Base-by-base conservation (phyloP, 768 basidiomycete species). In the Auriscalpium orientale region DNA sequence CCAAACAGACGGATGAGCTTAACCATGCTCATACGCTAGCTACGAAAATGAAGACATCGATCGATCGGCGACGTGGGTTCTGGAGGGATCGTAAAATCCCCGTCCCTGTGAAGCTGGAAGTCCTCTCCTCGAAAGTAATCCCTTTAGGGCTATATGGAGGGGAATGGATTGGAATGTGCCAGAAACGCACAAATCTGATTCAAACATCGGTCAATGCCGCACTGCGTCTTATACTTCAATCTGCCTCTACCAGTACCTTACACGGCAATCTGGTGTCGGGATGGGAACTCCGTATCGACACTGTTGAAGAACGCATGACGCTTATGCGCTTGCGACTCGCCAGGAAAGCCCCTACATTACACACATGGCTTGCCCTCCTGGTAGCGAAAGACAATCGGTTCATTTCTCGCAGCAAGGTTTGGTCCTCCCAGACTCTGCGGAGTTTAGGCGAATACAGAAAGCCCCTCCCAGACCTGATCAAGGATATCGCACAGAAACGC, bases 101-200 rank as follows among this genome's bases (percentile, higher is more conserved):
- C n/a, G 7, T 7, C n/a, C 20, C 16, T 36, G 51, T 52, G 4
- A 3, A 52, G 3, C 22, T 28, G 20, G 51, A 9, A 9, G 38
- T 40, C 9, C 38, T 40, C 16, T 9, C 9, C 16, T 40, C 38
- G 38, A 40, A 40, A 40, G 16, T 40, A 9, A 40, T 40, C 38
- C 38, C 38, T 9, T 16, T 40, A 9, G 38, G 38, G 16, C 15
- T 52, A 11, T 52, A 52, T 37, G 51, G 51, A 33, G 22, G 22
- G 15, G 51, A 52, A 52, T 37, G 70, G 71, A 70, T 73, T 72
- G 71, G 64, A 62, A 59, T 56, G 57, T 58, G 53, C 57, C 69
- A 68, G 67, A 65, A 62, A 69, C 68, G 67, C 68, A 68, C 70
- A 69, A 67, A 65, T 67, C 67, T 69, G 68, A 68, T 67, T 67